Evolutionary conservation across 192 early-diverging fungal species (phyloP).

Genomic region (Martensiomyces pterosporus): DNA sequence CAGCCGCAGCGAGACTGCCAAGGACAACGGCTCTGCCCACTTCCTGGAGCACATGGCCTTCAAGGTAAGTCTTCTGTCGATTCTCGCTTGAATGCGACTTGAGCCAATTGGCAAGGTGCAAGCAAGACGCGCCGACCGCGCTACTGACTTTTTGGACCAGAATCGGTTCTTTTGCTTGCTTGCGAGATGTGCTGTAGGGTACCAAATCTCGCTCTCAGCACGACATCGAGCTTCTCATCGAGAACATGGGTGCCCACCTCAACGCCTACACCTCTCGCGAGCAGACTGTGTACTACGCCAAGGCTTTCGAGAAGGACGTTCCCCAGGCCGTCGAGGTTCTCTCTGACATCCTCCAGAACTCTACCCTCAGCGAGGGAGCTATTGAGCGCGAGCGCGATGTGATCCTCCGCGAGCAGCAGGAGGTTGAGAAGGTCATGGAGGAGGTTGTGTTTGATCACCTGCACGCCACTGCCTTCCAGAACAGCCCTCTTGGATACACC

Average conservation of each 20-base stretch:
- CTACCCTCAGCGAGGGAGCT: slow-evolving; percentile 72
- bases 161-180: not conserved
- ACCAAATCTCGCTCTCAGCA: slow-evolving; percentile 81
- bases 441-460: slow-evolving; percentile 99
- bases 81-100: no score
- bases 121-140: no score
- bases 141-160: not conserved
- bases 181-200: slow-evolving; percentile 54
- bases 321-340: slow-evolving; percentile 88
- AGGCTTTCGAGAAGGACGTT: slow-evolving; percentile 85
- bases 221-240: slow-evolving; percentile 91
- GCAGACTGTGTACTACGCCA: slow-evolving; percentile 98
- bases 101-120: no score
- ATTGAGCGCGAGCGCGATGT: slow-evolving; percentile 98
- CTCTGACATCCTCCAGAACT: slow-evolving; percentile 92
- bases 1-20: slow-evolving; percentile 73
- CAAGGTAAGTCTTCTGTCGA: slow-evolving; percentile 63
- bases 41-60: slow-evolving; percentile 99
- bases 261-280: slow-evolving; percentile 99
- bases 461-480: slow-evolving; percentile 93
- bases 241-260: slow-evolving; percentile 97
- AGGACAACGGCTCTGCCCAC: slow-evolving; percentile 94
- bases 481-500: slow-evolving; percentile 81
- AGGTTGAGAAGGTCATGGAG: slow-evolving; percentile 90
- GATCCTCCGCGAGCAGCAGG: slow-evolving; percentile 92